Evolutionary conservation across 495 filamentous ascomycete species (phyloP).

Genomic region (Aeminium ludgeri): DNA sequence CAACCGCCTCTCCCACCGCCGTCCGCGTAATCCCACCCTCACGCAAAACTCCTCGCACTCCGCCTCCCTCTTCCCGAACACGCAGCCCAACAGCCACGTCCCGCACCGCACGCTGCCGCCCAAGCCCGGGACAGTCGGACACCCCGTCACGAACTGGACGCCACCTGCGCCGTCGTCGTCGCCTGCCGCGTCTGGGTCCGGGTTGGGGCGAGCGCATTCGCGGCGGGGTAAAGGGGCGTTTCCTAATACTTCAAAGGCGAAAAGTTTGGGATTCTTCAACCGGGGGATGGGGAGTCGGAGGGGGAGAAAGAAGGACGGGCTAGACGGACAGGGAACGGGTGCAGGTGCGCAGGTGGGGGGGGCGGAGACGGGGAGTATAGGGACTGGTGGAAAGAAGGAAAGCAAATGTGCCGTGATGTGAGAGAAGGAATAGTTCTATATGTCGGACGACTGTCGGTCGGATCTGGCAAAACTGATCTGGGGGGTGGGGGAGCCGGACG

Average conservation of each 20-base stretch:
- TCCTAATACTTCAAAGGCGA: conserved; percentile 9
- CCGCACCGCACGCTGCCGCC: conserved; percentile 2
- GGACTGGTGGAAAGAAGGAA: conserved; percentile 8
- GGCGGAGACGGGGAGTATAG: conserved; percentile 14
- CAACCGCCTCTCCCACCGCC: conserved; percentile 1
- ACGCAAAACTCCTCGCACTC: not conserved
- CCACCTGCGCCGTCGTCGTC: conserved; percentile 3
- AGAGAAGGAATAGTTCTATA: no score
- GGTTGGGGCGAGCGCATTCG: conserved; percentile 7
- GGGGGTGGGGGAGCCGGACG: no score
- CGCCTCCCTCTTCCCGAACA: conserved; percentile 12
- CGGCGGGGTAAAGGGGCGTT: conserved; percentile 5
- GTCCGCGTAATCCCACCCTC: conserved; percentile 1
- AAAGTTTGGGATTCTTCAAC: conserved; percentile 15
- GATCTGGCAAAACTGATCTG: no score
- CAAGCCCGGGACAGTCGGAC: conserved; percentile 5
- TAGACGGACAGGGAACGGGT: no score
- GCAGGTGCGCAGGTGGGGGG: conserved; percentile 4
- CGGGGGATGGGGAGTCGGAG: no score
- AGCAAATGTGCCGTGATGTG: conserved; percentile 11
- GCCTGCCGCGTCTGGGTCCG: not conserved
- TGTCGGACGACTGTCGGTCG: no score
- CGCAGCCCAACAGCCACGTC: conserved; percentile 5
- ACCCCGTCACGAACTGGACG: conserved; percentile 14
- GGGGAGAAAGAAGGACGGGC: not conserved